Evolutionary conservation across 1,284 basidiomycete species (phyloP).

Genomic region (Porodaedalea pini): DNA sequence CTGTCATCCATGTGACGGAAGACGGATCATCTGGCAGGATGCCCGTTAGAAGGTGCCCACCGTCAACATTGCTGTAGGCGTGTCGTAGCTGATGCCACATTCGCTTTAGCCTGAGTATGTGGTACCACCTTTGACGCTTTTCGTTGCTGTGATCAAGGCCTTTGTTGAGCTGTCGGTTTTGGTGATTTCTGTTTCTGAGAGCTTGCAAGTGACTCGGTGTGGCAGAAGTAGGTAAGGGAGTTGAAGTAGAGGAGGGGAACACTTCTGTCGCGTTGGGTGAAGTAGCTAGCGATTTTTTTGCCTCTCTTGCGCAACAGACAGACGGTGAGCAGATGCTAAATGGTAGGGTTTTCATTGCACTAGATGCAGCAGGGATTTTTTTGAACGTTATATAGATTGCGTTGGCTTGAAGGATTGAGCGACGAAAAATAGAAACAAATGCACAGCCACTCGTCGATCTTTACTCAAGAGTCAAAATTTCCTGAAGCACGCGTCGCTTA

Average conservation of each 20-base stretch:
- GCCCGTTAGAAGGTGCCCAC: too few species aligned
- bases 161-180: slow-evolving; percentile 39
- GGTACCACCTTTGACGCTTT: slow-evolving; percentile 35
- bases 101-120: slow-evolving; percentile 31
- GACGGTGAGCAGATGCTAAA: slow-evolving; percentile 11
- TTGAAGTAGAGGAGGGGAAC: slow-evolving; percentile 17
- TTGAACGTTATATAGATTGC: too few species aligned
- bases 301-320: slow-evolving; percentile 9
- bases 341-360: too few species aligned
- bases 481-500: not conserved
- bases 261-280: not conserved
- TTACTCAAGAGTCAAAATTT: not conserved
- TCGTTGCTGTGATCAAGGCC: slow-evolving; percentile 34
- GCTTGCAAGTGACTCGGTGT: slow-evolving; percentile 32
- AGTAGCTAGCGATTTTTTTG: not conserved
- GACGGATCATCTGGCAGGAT: too few species aligned
- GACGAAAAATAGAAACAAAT: not conserved
- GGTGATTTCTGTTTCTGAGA: slow-evolving; percentile 38
- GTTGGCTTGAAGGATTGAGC: not conserved
- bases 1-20: too few species aligned
- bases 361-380: too few species aligned
- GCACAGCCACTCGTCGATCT: not conserved
- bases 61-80: slow-evolving; percentile 28
- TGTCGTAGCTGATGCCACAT: slow-evolving; percentile 32
- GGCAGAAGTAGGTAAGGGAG: slow-evolving; percentile 35